Percentiles rank a stretch among this genome's conserved stretches.
Evolutionary conservation across 441 rosid genomes (phyloP).

Genomic region (Rhodomyrtus psidioides): DNA sequence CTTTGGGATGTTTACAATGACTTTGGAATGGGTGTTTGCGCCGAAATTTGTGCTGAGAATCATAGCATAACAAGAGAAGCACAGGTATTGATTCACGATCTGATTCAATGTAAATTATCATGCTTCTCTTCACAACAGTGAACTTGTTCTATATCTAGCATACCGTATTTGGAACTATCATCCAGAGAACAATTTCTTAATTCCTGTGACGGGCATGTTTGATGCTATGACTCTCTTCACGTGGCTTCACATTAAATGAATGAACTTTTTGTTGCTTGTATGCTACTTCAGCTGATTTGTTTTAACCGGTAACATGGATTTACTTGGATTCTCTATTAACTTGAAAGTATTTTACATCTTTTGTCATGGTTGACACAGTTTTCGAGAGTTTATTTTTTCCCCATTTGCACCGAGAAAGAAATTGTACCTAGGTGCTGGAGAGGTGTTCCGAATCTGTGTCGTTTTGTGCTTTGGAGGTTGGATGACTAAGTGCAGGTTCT

Average conservation of each 20-base stretch:
- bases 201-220: background rate
- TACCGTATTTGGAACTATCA: background rate
- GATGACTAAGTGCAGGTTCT: too few species aligned
- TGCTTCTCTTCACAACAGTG: background rate
- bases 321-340: background rate
- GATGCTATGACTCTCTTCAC: background rate
- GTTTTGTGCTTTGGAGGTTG: too few species aligned
- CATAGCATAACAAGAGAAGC: slow-evolving; percentile 60
- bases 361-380: background rate
- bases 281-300: background rate
- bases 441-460: too few species aligned
- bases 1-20: slow-evolving; percentile 95
- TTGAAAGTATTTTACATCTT: background rate
- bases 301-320: background rate
- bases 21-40: slow-evolving; percentile 92
- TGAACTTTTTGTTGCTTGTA: background rate
- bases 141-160: background rate
- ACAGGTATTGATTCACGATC: slow-evolving; percentile 38
- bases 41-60: slow-evolving; percentile 79
- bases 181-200: background rate
- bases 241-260: background rate
- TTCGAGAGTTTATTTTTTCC: too few species aligned
- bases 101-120: background rate
- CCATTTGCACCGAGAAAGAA: too few species aligned
- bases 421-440: too few species aligned